Evolutionary conservation across 345 rosid genomes (phyloP).

Genomic region (Sonneratia caseolaris): DNA sequence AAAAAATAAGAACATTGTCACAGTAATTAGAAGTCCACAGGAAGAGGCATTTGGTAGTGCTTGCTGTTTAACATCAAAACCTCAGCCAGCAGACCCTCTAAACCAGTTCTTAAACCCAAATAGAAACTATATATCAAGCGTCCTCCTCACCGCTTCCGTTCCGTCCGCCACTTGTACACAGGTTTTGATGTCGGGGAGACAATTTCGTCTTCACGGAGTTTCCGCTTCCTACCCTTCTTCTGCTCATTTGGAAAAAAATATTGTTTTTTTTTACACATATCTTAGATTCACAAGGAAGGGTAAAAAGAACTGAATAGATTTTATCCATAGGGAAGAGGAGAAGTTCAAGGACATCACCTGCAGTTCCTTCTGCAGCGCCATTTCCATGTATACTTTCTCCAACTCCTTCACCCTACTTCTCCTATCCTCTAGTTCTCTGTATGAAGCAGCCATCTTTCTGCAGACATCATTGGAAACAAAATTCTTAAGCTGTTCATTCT

Average conservation of each 20-base stretch:
- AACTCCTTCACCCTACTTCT: constrained; percentile 49
- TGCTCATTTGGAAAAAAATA: constrained; percentile 11
- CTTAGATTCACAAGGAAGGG: not conserved
- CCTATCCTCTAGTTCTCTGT: constrained; percentile 71
- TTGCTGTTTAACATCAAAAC: not conserved
- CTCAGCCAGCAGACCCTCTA: not conserved
- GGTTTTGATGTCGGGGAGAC: constrained; percentile 48
- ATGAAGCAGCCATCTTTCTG: constrained; percentile 57
- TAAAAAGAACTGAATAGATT: not conserved
- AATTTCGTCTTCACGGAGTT: constrained; percentile 68
- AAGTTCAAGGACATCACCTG: constrained; percentile 35
- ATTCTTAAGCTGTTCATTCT: not conserved
- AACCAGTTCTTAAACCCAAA: not conserved
- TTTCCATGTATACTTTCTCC: constrained; percentile 62
- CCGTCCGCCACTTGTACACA: constrained; percentile 65
- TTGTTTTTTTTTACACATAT: not conserved
- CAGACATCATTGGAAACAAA: constrained; percentile 3
- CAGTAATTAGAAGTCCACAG: not conserved
- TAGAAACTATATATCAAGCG: no score
- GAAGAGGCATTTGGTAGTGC: not conserved
- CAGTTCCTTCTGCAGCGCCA: constrained; percentile 71
- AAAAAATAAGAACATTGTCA: not conserved
- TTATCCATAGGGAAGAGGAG: not conserved
- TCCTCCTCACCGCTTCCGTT: constrained; percentile 59
- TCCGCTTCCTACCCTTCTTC: constrained; percentile 77